Evolutionary conservation across 106 monocot species (phyloP).

Genomic region (Allium fistulosum): DNA sequence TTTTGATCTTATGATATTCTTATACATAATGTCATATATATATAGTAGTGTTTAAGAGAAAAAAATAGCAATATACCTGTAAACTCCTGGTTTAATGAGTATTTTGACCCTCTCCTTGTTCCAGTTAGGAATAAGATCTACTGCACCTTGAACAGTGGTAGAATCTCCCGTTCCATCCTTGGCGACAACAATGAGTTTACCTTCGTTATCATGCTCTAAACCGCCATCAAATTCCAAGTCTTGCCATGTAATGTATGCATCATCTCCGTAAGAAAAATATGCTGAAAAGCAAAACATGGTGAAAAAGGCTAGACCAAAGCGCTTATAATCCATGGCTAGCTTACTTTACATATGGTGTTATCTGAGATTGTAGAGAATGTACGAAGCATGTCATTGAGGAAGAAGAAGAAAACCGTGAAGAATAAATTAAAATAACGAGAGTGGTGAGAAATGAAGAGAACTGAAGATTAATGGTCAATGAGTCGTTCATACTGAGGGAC

Average conservation of each 20-base stretch:
- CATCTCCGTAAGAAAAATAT: too few species aligned
- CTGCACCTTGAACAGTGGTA: constrained; percentile 75
- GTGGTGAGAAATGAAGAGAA: too few species aligned
- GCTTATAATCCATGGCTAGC: too few species aligned
- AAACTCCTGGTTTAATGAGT: constrained; percentile 47
- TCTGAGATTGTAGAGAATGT: too few species aligned
- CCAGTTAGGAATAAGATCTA: constrained; percentile 63
- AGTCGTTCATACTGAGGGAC: too few species aligned
- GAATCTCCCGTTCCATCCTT: constrained; percentile 57
- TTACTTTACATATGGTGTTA: too few species aligned
- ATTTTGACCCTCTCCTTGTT: constrained; percentile 67
- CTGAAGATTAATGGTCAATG: too few species aligned
- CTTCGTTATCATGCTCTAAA: not conserved
- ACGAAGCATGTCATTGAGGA: too few species aligned
- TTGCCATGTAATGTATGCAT: constrained; percentile 30
- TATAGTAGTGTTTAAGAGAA: not conserved
- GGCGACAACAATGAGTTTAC: constrained; percentile 45
- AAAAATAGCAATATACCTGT: constrained; percentile 36
- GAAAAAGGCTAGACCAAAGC: too few species aligned
- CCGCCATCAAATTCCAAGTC: constrained; percentile 17
- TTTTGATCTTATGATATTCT: not conserved
- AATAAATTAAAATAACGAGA: too few species aligned
- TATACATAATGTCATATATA: not conserved
- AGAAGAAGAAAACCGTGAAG: too few species aligned
- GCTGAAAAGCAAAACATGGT: too few species aligned